Percentiles rank a stretch among this genome's conserved stretches.
Conservation (phyloP, 2,329 filamentous ascomycete genomes). For the Chaetomiaceae sp. region DNA sequence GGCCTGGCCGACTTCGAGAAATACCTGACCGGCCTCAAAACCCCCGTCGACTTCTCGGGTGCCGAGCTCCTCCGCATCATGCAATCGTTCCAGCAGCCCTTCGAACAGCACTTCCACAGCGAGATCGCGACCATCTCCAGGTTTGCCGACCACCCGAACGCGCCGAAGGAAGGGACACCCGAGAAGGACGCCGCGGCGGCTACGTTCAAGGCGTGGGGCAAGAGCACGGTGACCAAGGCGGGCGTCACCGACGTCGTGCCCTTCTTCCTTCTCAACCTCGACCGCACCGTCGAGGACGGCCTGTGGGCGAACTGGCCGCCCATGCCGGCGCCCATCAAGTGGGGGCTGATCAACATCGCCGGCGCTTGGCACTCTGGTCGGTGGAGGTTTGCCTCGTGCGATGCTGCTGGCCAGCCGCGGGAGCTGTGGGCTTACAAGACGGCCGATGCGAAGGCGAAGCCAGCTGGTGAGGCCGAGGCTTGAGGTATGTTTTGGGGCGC, state of each 20-base stretch:
- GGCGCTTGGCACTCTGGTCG: constrained; percentile 50
- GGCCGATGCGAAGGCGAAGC: constrained; percentile 11
- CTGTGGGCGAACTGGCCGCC: constrained; percentile 59
- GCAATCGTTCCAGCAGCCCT: constrained; percentile 43
- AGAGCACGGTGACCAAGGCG: constrained; percentile 57
- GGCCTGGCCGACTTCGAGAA: constrained; percentile 46
- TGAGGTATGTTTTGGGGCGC: neutral
- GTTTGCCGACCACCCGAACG: constrained; percentile 44
- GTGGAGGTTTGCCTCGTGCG: constrained; percentile 63
- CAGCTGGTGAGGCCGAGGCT: constrained; percentile 9
- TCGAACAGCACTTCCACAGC: constrained; percentile 50
- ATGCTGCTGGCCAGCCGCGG: constrained; percentile 45
- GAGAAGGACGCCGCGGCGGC: constrained; percentile 40
- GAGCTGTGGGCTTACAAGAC: constrained; percentile 44
- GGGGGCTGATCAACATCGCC: constrained; percentile 53
- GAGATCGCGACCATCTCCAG: constrained; percentile 47
- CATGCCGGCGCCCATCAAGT: constrained; percentile 54
- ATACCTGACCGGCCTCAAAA: constrained; percentile 42
- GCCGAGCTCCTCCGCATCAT: constrained; percentile 43
- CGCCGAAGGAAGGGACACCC: constrained; percentile 41
- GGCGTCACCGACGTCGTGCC: constrained; percentile 54
- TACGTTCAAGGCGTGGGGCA: constrained; percentile 56
- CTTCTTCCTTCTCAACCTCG: constrained; percentile 59
- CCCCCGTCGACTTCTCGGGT: constrained; percentile 39
- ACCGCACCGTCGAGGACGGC: constrained; percentile 52